phyloP scores from a whole-genome alignment of 2,329 filamentous ascomycete genomes.

The Talaromyces sp. region DNA sequence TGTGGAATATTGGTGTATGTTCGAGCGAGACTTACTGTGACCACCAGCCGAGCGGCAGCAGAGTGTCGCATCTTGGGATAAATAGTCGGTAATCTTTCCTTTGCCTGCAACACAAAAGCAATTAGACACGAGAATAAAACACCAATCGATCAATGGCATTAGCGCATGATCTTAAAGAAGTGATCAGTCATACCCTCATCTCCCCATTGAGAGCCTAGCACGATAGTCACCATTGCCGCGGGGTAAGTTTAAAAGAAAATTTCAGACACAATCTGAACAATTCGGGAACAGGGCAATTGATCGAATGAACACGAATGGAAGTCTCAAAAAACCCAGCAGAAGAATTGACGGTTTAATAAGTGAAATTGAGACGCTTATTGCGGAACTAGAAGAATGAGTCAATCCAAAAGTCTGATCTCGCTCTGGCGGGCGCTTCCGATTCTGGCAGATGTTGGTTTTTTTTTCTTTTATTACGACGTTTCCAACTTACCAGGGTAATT shows the following conservation, averaged over 20 bases:
- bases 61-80: conserved; percentile 43
- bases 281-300: neutral
- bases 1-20: neutral
- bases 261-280: neutral
- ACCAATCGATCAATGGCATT: neutral
- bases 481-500: neutral
- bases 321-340: neutral
- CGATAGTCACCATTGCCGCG: conserved; percentile 37
- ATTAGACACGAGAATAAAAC: neutral
- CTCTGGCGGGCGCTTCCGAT: conserved; percentile 1
- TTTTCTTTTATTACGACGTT: neutral
- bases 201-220: conserved; percentile 48
- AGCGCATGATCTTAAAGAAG: neutral
- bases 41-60: conserved; percentile 47
- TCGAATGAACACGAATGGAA: neutral
- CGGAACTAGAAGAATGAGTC: conserved; percentile 1
- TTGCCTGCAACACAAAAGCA: conserved; percentile 32
- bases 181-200: conserved; percentile 40
- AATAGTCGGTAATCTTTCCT: conserved; percentile 49
- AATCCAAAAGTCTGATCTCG: neutral
- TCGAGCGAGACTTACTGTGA: conserved; percentile 39
- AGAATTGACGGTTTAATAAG: neutral
- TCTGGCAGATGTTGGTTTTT: conserved; percentile 1
- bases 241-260: conserved; percentile 16
- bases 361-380: neutral